Conservation (phyloP, 2,329 filamentous ascomycete genomes). For the Didymella segeticola region DNA sequence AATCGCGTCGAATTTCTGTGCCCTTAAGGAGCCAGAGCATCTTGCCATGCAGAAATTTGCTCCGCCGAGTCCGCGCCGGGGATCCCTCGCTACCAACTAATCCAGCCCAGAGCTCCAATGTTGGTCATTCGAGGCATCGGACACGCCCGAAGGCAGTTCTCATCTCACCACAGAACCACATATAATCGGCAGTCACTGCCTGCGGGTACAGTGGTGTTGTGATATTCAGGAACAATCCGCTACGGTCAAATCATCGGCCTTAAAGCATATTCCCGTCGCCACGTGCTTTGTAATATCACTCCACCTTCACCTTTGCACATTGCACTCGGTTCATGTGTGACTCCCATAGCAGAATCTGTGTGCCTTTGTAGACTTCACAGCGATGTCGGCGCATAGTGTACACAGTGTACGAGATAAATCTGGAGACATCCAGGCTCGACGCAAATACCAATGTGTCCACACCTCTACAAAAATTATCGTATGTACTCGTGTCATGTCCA, state of each 20-base stretch:
- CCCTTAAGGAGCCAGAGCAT: conserved; percentile 3
- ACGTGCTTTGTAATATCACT: conserved; percentile 17
- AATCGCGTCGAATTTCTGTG: not conserved
- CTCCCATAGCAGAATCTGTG: conserved; percentile 6
- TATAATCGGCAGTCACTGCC: not conserved
- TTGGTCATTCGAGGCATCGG: conserved; percentile 7
- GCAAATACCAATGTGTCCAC: conserved; percentile 8
- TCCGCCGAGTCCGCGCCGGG: conserved; percentile 16
- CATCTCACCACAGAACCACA: conserved; percentile 15
- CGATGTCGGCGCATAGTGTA: conserved; percentile 15
- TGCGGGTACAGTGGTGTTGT: conserved; percentile 3
- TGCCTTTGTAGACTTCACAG: conserved; percentile 11
- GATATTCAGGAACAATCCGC: conserved; percentile 10
- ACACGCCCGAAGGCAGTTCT: conserved; percentile 12
- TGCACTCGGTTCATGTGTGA: not conserved
- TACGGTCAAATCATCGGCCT: conserved; percentile 8
- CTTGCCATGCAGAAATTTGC: conserved; percentile 17
- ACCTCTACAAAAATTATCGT: conserved; percentile 10
- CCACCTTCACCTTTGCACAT: not conserved
- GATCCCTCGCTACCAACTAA: conserved; percentile 9
- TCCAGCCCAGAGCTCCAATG: conserved; percentile 4
- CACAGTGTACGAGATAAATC: conserved; percentile 7
- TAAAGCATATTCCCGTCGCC: conserved; percentile 8
- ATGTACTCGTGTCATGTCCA: conserved; percentile 16
- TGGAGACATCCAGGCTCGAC: conserved; percentile 13